A percentile compares a stretch with the other conserved stretches of the same genome.
Conservation (phyloP, 164 flowering plant species). For the Protea cynaroides region DNA sequence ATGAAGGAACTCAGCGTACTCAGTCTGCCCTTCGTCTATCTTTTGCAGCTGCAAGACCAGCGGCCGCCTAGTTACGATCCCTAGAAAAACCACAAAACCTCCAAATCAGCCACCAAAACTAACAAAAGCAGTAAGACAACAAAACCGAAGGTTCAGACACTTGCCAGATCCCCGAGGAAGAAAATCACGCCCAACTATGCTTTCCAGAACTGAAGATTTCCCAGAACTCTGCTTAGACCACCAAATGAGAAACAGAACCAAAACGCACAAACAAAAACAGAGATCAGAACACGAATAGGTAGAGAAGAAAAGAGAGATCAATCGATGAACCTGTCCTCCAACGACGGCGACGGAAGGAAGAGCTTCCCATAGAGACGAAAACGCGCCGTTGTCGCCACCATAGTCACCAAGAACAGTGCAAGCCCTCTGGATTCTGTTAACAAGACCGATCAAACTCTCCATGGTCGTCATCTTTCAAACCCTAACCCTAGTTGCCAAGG, state of each 20-base stretch:
- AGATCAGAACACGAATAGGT: background rate
- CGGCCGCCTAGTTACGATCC: slow-evolving; percentile 69
- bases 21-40: slow-evolving; percentile 43
- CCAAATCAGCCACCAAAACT: background rate
- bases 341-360: slow-evolving; percentile 93
- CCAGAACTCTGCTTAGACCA: slow-evolving; percentile 64
- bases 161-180: slow-evolving; percentile 85
- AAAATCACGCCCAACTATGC: slow-evolving; percentile 79
- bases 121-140: background rate
- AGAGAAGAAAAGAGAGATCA: background rate
- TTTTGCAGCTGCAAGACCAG: slow-evolving; percentile 61
- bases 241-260: slow-evolving; percentile 4
- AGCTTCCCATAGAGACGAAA: slow-evolving; percentile 87
- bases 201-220: slow-evolving; percentile 78
- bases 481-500: background rate
- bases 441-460: slow-evolving; percentile 61
- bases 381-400: slow-evolving; percentile 48
- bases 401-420: slow-evolving; percentile 67
- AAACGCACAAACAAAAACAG: slow-evolving; percentile 3
- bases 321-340: slow-evolving; percentile 71
- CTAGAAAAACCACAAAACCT: slow-evolving; percentile 25
- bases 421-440: slow-evolving; percentile 60
- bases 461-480: slow-evolving; percentile 37
- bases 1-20: slow-evolving; percentile 58
- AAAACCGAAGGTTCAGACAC: background rate